These are phyloP conservation scores for Lyophyllum shimeji DNA, from an alignment of 768 basidiomycete genomes.

Conservation along the genomic window DNA sequence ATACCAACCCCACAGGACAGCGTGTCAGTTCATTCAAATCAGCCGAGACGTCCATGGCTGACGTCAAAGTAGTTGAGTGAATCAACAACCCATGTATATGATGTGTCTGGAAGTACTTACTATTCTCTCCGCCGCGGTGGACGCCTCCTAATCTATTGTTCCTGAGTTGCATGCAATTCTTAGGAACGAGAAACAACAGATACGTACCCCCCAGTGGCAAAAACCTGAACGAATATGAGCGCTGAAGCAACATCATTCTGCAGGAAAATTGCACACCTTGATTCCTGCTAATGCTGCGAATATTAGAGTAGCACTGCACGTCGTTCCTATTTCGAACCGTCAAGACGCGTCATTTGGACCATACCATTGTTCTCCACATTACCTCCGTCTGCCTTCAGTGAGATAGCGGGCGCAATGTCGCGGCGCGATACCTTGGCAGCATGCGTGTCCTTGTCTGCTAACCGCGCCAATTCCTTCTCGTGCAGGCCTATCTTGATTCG, in stretches of 20 bases:
- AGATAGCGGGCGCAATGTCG: constrained; percentile 77
- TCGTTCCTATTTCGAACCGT: constrained; percentile 44
- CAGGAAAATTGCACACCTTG: constrained; percentile 45
- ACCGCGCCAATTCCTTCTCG: constrained; percentile 57
- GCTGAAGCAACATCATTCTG: background rate
- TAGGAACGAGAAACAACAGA: background rate
- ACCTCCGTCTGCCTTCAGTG: constrained; percentile 71
- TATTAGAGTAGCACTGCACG: constrained; percentile 72
- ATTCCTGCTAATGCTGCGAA: constrained; percentile 84
- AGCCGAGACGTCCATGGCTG: constrained; percentile 94
- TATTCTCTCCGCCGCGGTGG: constrained; percentile 51
- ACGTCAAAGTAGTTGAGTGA: background rate
- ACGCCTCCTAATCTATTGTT: constrained; percentile 73
- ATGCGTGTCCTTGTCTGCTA: constrained; percentile 53
- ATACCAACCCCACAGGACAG: constrained; percentile 89
- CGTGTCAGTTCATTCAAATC: constrained; percentile 88
- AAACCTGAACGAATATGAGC: constrained; percentile 58
- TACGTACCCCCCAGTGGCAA: constrained; percentile 88
- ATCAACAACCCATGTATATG: background rate
- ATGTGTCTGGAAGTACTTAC: constrained; percentile 24
- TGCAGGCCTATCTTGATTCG: constrained; percentile 85
- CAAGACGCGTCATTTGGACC: constrained; percentile 19
- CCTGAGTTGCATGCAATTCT: background rate
- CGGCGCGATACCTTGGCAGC: constrained; percentile 74
- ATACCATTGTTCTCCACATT: constrained; percentile 21